A percentile compares a stretch with the other conserved stretches of the same genome.
phyloP scores from a whole-genome alignment of 106 monocot species.

The Acanthochlamys bracteata region DNA sequence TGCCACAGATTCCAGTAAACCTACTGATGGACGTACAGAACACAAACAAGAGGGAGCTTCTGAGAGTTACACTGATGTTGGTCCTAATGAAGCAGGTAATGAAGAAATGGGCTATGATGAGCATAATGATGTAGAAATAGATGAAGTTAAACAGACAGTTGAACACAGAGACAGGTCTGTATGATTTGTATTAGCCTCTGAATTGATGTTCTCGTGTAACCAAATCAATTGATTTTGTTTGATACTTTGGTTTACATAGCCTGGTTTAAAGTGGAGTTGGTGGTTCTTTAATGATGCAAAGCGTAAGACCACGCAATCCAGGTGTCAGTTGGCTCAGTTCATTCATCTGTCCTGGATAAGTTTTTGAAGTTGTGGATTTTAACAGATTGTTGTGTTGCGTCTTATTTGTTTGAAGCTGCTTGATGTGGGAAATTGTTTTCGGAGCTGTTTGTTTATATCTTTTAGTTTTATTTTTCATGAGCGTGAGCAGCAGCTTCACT shows the following conservation, averaged over 20 bases:
- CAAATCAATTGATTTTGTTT: neutral
- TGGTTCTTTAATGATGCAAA: too few species aligned
- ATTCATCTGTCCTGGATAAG: too few species aligned
- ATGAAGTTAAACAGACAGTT: neutral
- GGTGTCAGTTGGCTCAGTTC: too few species aligned
- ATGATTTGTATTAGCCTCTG: neutral
- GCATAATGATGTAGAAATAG: neutral
- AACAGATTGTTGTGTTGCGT: too few species aligned
- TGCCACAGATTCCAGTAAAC: conserved; percentile 27
- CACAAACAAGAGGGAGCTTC: conserved; percentile 7
- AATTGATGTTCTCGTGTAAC: neutral
- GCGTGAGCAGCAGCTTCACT: too few species aligned
- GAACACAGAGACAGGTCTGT: neutral
- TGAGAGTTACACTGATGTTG: conserved; percentile 3
- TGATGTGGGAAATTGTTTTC: too few species aligned
- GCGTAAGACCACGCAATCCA: too few species aligned
- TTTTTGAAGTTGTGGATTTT: too few species aligned
- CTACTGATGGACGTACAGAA: conserved; percentile 12
- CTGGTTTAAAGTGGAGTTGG: neutral
- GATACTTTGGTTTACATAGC: neutral
- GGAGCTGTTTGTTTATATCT: too few species aligned
- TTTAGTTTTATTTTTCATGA: too few species aligned
- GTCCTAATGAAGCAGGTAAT: conserved; percentile 7
- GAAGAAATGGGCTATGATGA: conserved; percentile 15
- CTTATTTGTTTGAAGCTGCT: too few species aligned